These are phyloP conservation scores for Medicago truncatula DNA, from an alignment of 306 rosid species.

Conservation along the genomic window DNA sequence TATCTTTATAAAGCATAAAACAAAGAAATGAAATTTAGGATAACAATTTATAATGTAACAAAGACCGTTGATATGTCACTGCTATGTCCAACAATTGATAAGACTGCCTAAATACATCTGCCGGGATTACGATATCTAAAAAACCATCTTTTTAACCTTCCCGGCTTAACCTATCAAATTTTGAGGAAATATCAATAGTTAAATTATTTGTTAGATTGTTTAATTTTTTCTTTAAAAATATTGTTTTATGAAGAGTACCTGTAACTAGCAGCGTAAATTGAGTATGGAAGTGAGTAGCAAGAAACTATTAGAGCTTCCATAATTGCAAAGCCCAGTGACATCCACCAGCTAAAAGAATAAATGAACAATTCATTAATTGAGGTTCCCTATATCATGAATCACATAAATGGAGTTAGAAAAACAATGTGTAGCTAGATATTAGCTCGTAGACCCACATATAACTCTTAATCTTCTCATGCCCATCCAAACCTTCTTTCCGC, in stretches of 20 bases:
- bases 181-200: conserved; percentile 27
- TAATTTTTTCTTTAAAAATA: conserved; percentile 22
- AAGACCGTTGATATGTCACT: conserved; percentile 17
- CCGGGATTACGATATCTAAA: conserved; percentile 2
- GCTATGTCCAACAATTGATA: conserved; percentile 20
- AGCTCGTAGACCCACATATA: conserved; percentile 92
- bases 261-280: conserved; percentile 75
- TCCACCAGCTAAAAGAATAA: conserved; percentile 87
- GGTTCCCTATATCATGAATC: conserved; percentile 39
- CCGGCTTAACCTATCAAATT: conserved; percentile 6
- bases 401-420: conserved; percentile 16
- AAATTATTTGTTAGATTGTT: conserved; percentile 18
- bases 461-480: conserved; percentile 96
- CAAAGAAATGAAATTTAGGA: background rate
- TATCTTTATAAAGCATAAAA: conserved; percentile 22
- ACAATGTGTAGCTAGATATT: conserved; percentile 49
- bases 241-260: conserved; percentile 57
- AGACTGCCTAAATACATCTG: conserved; percentile 24
- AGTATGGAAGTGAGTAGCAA: conserved; percentile 93
- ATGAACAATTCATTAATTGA: conserved; percentile 40
- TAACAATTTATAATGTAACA: conserved; percentile 23
- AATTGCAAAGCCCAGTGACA: conserved; percentile 94
- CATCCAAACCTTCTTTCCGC: conserved; percentile 99
- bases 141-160: conserved; percentile 33
- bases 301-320: conserved; percentile 82